These are phyloP conservation scores for Entrophospora sp. DNA, from an alignment of 192 early-diverging fungal species.

Conservation along the genomic window DNA sequence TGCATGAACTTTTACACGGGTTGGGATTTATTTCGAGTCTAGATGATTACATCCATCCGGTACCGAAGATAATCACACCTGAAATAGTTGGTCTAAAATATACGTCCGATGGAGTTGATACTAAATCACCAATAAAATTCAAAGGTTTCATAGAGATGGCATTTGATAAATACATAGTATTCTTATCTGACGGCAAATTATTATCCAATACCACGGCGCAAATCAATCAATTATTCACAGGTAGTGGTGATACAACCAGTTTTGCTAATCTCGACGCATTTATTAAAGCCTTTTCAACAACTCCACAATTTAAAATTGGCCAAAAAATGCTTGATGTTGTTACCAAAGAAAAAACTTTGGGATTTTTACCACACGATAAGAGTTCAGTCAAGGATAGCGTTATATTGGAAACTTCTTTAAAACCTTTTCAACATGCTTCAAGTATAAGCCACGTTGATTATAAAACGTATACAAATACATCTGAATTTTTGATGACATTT, in stretches of 20 bases:
- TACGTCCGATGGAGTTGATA: neutral
- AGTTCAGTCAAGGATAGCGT: neutral
- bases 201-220: no score
- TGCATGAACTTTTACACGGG: conserved; percentile 35
- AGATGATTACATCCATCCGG: neutral
- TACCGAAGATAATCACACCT: no score
- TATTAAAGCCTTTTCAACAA: no score
- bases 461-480: conserved; percentile 17
- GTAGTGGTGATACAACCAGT: neutral
- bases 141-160: conserved; percentile 21
- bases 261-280: neutral
- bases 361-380: neutral
- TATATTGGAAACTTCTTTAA: conserved; percentile 24
- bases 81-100: no score
- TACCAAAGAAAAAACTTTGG: neutral
- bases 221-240: no score
- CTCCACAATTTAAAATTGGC: no score
- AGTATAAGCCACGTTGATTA: conserved; percentile 31
- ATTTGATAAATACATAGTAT: conserved; percentile 24
- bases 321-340: no score
- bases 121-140: neutral
- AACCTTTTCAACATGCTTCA: conserved; percentile 22
- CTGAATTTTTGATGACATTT: conserved; percentile 31
- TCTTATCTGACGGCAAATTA: neutral
- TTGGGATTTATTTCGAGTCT: conserved; percentile 28